These are phyloP conservation scores for Turritis glabra DNA, from an alignment of 345 rosid species.

Conservation along the genomic window DNA sequence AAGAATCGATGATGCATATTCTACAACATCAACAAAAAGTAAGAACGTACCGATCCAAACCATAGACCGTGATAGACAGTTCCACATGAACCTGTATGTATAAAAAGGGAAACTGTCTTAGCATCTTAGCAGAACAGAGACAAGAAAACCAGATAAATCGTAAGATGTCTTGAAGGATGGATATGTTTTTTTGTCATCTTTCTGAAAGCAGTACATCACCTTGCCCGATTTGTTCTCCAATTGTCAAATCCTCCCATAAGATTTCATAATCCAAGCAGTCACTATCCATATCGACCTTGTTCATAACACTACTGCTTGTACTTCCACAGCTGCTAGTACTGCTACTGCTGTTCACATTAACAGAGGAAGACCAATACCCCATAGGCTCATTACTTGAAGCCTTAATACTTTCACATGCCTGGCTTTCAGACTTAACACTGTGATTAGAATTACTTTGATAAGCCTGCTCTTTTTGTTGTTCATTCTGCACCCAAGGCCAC, in stretches of 20 bases:
- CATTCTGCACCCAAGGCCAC: conserved; percentile 67
- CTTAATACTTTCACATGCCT: conserved; percentile 48
- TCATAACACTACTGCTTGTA: conserved; percentile 74
- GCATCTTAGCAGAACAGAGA: conserved; percentile 15
- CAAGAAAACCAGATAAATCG: conserved; percentile 26
- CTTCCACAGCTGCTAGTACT: conserved; percentile 94
- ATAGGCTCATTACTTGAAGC: conserved; percentile 60
- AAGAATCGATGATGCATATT: conserved; percentile 14
- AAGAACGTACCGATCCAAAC: conserved; percentile 98
- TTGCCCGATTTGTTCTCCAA: conserved; percentile 93
- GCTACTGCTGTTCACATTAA: conserved; percentile 86
- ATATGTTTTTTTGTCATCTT: background rate
- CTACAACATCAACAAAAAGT: conserved; percentile 44
- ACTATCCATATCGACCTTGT: conserved; percentile 70
- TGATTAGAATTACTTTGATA: conserved; percentile 48
- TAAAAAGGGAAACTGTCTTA: conserved; percentile 4
- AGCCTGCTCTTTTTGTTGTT: conserved; percentile 55
- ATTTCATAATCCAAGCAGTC: conserved; percentile 93
- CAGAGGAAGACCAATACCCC: conserved; percentile 79
- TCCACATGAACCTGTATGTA: conserved; percentile 87
- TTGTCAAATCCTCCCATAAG: conserved; percentile 87
- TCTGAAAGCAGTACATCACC: conserved; percentile 49
- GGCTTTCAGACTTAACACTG: conserved; percentile 51
- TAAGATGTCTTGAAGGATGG: conserved; percentile 7
- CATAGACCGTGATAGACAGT: conserved; percentile 94